A percentile compares a stretch with the other conserved stretches of the same genome.
phyloP scores from a whole-genome alignment of 106 monocot genomes.

The Dendrobium catenatum region DNA sequence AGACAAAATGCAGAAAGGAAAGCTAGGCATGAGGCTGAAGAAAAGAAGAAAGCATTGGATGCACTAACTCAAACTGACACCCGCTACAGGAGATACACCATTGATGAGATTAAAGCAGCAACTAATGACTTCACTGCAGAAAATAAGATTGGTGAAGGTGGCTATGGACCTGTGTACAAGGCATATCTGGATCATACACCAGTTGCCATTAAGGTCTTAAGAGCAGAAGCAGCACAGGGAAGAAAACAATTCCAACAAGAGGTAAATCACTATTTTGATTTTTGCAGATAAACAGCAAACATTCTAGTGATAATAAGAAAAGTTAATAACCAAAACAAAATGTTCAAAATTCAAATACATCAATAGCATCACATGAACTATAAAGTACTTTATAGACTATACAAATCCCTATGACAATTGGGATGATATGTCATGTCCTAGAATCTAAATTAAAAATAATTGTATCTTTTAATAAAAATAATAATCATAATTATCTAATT shows the following conservation, averaged over 20 bases:
- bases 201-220: conserved; percentile 80
- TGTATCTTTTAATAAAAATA: too few relatives aligned
- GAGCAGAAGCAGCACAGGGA: conserved; percentile 73
- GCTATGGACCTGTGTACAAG: conserved; percentile 81
- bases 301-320: too few relatives aligned
- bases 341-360: too few relatives aligned
- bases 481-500: too few relatives aligned
- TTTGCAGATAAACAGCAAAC: too few relatives aligned
- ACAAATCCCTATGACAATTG: too few relatives aligned
- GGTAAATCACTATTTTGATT: conserved; percentile 24
- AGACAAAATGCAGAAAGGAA: conserved; percentile 50
- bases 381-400: too few relatives aligned
- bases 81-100: conserved; percentile 66
- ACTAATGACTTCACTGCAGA: conserved; percentile 44
- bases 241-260: conserved; percentile 89
- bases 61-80: conserved; percentile 42
- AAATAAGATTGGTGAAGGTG: conserved; percentile 86
- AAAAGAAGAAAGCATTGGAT: conserved; percentile 36
- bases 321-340: too few relatives aligned
- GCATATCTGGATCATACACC: conserved; percentile 74
- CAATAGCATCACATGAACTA: too few relatives aligned
- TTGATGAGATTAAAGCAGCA: conserved; percentile 67
- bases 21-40: conserved; percentile 61
- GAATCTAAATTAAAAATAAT: too few relatives aligned
- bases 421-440: too few relatives aligned